A percentile compares a stretch with the other conserved stretches of the same genome.
Conservation (phyloP, 306 rosid species). For the Nissolia schottii region DNA sequence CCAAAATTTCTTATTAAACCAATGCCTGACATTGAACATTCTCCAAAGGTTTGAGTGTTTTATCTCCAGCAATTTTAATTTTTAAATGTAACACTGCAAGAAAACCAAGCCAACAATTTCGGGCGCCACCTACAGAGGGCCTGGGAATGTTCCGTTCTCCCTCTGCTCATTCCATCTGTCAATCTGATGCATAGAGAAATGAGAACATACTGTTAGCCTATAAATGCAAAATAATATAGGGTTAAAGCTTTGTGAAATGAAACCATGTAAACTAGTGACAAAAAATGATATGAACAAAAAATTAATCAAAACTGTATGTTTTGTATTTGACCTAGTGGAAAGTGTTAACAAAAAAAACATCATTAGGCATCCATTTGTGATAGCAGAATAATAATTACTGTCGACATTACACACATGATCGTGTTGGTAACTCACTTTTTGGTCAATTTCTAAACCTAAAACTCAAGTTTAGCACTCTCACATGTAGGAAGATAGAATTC, state of each 20-base stretch:
- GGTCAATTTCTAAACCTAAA: background rate
- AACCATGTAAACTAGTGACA: background rate
- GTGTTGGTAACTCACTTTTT: background rate
- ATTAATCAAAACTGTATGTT: background rate
- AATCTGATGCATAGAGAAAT: constrained; percentile 44
- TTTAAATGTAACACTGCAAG: constrained; percentile 21
- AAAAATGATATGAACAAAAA: background rate
- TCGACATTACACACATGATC: background rate
- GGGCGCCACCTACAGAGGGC: constrained; percentile 65
- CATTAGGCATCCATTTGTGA: background rate
- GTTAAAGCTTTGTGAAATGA: background rate
- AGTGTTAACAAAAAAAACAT: background rate
- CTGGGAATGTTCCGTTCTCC: constrained; percentile 95
- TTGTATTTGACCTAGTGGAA: background rate
- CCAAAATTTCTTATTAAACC: constrained; percentile 79
- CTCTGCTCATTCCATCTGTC: constrained; percentile 98
- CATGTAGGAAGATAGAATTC: background rate
- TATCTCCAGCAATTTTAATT: constrained; percentile 36
- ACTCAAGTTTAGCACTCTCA: background rate
- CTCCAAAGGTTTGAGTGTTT: constrained; percentile 33
- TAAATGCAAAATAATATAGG: background rate
- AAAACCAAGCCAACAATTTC: constrained; percentile 25
- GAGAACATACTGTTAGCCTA: background rate
- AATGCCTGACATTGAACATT: constrained; percentile 35
- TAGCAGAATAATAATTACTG: background rate